A percentile compares a stretch with the other conserved stretches of the same genome.
Conservation (phyloP, 2,329 filamentous ascomycete species). For the Scedosporium boydii region DNA sequence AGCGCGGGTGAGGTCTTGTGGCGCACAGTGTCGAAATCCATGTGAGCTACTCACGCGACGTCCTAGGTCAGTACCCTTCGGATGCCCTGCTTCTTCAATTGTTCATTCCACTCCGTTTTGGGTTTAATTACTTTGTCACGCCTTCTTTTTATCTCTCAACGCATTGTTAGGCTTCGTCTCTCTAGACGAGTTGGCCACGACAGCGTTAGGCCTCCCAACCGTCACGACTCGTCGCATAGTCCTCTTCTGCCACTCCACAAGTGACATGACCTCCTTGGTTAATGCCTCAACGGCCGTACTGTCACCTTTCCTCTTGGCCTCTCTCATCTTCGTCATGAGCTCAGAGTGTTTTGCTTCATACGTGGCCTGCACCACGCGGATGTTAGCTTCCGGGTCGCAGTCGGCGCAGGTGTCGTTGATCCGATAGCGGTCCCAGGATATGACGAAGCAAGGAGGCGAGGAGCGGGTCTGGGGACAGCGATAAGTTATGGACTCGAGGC, state of each 20-base stretch:
- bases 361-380: constrained; percentile 15
- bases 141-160: background rate
- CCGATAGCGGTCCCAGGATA: constrained; percentile 10
- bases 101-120: background rate
- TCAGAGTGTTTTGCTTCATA: constrained; percentile 17
- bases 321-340: constrained; percentile 17
- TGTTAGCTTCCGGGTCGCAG: constrained; percentile 22
- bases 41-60: constrained; percentile 8
- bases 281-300: constrained; percentile 13
- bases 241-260: constrained; percentile 12
- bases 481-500: constrained; percentile 10
- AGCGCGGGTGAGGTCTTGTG: background rate
- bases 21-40: background rate
- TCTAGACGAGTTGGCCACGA: constrained; percentile 9
- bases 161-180: background rate
- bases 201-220: constrained; percentile 11
- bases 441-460: background rate
- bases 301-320: constrained; percentile 16
- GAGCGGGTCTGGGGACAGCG: constrained; percentile 10
- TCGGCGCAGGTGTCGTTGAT: constrained; percentile 26
- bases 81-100: background rate
- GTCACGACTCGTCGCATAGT: constrained; percentile 15
- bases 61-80: background rate
- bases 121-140: background rate
- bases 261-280: constrained; percentile 14